Conservation (phyloP, 139 green algal genomes). For the Picochlorum sp. region DNA sequence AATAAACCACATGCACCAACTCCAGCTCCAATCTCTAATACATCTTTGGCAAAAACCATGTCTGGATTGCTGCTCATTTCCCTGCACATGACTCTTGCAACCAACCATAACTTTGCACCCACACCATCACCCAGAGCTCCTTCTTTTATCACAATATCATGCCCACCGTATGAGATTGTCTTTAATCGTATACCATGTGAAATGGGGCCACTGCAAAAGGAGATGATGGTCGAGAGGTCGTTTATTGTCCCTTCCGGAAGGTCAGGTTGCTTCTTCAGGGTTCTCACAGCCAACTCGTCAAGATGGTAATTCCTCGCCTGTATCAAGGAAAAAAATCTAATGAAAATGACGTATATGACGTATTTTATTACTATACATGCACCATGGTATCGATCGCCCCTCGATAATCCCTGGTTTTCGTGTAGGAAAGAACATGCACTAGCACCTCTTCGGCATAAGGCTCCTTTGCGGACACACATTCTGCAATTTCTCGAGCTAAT, state of each 20-base stretch:
- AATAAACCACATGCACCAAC: constrained; percentile 64
- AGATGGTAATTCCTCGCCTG: background rate
- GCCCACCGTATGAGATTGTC: constrained; percentile 30
- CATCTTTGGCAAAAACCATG: constrained; percentile 26
- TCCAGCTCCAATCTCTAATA: constrained; percentile 70
- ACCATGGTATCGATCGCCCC: too few species aligned
- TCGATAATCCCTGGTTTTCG: constrained; percentile 8
- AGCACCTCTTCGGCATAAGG: constrained; percentile 18
- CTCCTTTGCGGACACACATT: constrained; percentile 1
- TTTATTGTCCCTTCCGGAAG: background rate
- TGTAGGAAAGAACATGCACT: too few species aligned
- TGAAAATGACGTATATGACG: too few species aligned
- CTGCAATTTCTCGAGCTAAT: background rate
- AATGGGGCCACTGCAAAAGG: constrained; percentile 45
- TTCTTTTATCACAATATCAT: constrained; percentile 38
- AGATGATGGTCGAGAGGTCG: constrained; percentile 15
- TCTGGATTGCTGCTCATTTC: constrained; percentile 15
- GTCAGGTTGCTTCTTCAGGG: background rate
- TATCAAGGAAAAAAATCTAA: too few species aligned
- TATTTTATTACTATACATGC: too few species aligned
- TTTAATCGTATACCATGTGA: constrained; percentile 32
- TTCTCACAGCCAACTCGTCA: background rate
- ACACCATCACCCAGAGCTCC: constrained; percentile 61
- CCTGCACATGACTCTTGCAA: constrained; percentile 36
- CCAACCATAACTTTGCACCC: constrained; percentile 60